phyloP scores from a whole-genome alignment of 73 alveolate species.

The Paramecium primaurelia region DNA sequence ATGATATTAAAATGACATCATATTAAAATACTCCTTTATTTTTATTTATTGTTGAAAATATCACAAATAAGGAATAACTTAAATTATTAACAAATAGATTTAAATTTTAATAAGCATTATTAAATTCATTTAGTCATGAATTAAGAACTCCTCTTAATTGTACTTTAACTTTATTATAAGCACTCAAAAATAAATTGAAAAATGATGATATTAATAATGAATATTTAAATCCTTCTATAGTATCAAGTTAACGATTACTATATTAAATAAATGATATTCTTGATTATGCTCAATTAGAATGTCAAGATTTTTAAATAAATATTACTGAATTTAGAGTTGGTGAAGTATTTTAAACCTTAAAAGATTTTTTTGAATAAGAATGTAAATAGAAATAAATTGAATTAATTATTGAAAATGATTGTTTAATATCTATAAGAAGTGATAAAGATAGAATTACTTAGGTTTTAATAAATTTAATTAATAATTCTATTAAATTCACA shows the following conservation, averaged over 20 bases:
- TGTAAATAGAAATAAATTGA: background rate
- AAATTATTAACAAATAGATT: background rate
- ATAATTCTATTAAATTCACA: background rate
- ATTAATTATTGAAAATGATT: background rate
- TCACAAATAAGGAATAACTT: background rate
- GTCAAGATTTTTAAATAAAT: background rate
- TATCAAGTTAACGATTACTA: background rate
- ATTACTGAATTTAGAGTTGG: background rate
- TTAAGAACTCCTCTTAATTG: conserved; percentile 54
- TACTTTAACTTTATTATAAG: conserved; percentile 31
- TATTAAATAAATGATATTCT: conserved; percentile 41
- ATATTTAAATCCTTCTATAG: conserved; percentile 40
- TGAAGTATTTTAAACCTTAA: background rate
- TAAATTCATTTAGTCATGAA: conserved; percentile 44
- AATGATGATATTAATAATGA: background rate
- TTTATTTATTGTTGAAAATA: background rate
- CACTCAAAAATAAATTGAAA: background rate
- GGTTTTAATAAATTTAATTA: background rate
- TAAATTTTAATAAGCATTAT: background rate
- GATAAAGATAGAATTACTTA: background rate
- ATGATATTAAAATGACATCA: background rate
- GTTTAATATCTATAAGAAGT: background rate
- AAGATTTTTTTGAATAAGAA: background rate
- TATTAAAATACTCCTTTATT: background rate
- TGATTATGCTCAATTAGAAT: conserved; percentile 47